Evolutionary conservation across 257 asterid species (phyloP).

Genomic region (Solanum chiquidenum): DNA sequence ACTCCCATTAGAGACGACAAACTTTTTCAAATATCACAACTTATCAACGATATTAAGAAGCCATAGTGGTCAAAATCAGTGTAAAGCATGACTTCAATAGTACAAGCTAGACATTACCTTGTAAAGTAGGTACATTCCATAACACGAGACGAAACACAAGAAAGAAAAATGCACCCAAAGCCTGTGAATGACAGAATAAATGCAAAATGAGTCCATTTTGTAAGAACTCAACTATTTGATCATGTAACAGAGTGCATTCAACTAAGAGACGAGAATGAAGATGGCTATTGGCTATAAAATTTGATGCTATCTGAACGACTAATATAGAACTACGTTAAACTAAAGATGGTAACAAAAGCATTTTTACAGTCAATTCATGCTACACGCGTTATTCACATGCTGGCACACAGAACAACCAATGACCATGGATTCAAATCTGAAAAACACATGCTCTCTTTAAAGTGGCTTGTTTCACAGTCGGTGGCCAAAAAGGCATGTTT

Average conservation of each 20-base stretch:
- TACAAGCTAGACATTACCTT: conserved; percentile 33
- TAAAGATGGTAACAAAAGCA: neutral
- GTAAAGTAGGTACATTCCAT: conserved; percentile 75
- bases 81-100: neutral
- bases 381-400: neutral
- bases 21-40: neutral
- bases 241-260: neutral
- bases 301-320: neutral
- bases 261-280: neutral
- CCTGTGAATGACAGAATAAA: conserved; percentile 40
- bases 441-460: neutral
- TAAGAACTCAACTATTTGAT: neutral
- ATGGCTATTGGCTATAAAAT: neutral
- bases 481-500: neutral
- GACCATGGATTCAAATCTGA: neutral
- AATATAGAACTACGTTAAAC: neutral
- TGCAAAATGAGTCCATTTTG: neutral
- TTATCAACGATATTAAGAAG: neutral
- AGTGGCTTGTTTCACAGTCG: neutral
- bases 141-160: conserved; percentile 65
- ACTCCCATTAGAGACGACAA: neutral
- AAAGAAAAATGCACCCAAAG: conserved; percentile 91
- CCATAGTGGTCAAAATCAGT: neutral
- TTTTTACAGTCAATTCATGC: neutral
- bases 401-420: neutral